Evolutionary conservation across 2,329 filamentous ascomycete genomes (phyloP), one percentile per base, ranked within the genome.

Genomic region (Exserohilum rostratum): DNA sequence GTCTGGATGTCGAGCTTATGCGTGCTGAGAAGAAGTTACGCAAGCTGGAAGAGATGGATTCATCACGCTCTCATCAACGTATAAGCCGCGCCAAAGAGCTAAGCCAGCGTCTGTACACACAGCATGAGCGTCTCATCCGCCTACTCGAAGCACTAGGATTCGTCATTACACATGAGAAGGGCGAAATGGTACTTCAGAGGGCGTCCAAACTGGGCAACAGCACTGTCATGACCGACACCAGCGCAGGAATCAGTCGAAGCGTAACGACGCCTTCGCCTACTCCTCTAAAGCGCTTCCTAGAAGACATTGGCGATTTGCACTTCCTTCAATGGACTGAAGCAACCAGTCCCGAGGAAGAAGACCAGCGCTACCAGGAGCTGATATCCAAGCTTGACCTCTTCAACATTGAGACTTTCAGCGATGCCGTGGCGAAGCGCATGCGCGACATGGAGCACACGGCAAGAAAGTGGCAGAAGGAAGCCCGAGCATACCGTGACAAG

Each of bases 401-500:
- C 68, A 90, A 96, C 68, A 82, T 93, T 43, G 91, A 97, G 57
- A 82, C 85, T 3, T 96, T 96, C 67, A 86, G 87, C 42, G 93
- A 98, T 54, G 88, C 90, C 0, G 83, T 99, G 22, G 89, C 91
- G 59, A 95, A 93, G 68, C 89, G 95, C 12, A 86, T 97, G 67
- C 96, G 93, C 67, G 95, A 99, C 69, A 89, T 96, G 57, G 95
- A 99, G 74, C 88, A 95, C 64, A 89, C 95, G 55, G 93, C 93
- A 15, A 90, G 93, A 53, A 98, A 96, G 77, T 93, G 93, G 81
- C 92, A 95, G 68, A 91, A 91, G 55, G 95, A 99, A 71, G 88
- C 90, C 27, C 87, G 91, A 30, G 85, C 86, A 1, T 97, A 96
- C 68, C 86, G 93, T 11, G 95, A 98, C 62, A 93, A 93, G 70